Conservation (phyloP, 1,284 basidiomycete species). For the Afroboletus lepidellus region DNA sequence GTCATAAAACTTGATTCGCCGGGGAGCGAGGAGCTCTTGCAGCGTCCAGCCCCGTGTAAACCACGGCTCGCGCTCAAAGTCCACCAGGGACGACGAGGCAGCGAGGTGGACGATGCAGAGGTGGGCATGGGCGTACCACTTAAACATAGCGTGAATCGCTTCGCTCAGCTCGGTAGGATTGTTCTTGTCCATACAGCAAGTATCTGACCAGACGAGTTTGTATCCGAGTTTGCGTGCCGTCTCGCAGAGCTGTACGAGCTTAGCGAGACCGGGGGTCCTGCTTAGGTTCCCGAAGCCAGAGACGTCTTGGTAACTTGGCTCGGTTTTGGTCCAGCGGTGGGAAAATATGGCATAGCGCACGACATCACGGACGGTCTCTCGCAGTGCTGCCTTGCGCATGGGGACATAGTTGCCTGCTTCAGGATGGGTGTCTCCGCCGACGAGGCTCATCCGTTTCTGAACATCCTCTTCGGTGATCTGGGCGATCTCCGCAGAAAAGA, state of each 20-base stretch:
- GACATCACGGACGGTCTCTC: slow-evolving; percentile 20
- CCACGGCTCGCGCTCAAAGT: slow-evolving; percentile 28
- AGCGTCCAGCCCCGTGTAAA: slow-evolving; percentile 30
- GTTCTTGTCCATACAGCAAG: slow-evolving; percentile 28
- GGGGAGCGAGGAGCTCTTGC: slow-evolving; percentile 27
- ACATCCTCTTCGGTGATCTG: slow-evolving; percentile 20
- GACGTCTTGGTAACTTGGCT: slow-evolving; percentile 26
- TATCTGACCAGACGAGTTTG: slow-evolving; percentile 27
- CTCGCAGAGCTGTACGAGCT: slow-evolving; percentile 21
- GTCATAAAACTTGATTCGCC: slow-evolving; percentile 28
- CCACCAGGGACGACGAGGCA: slow-evolving; percentile 8
- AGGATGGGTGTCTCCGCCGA: slow-evolving; percentile 6
- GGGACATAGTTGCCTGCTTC: slow-evolving; percentile 18
- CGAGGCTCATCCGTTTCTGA: neutral
- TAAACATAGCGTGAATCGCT: slow-evolving; percentile 31
- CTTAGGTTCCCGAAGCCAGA: neutral
- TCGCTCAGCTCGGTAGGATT: slow-evolving; percentile 25
- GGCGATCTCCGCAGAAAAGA: slow-evolving; percentile 21
- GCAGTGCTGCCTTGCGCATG: slow-evolving; percentile 11
- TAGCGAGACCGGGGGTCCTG: slow-evolving; percentile 12
- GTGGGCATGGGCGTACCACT: slow-evolving; percentile 27
- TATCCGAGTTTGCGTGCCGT: slow-evolving; percentile 19
- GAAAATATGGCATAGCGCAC: slow-evolving; percentile 28
- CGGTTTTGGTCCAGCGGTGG: slow-evolving; percentile 28
- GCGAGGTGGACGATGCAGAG: slow-evolving; percentile 29